Percentiles rank a stretch among this genome's conserved stretches.
Evolutionary conservation across 73 alveolate species (phyloP).

Genomic region (Stentor roeselii): DNA sequence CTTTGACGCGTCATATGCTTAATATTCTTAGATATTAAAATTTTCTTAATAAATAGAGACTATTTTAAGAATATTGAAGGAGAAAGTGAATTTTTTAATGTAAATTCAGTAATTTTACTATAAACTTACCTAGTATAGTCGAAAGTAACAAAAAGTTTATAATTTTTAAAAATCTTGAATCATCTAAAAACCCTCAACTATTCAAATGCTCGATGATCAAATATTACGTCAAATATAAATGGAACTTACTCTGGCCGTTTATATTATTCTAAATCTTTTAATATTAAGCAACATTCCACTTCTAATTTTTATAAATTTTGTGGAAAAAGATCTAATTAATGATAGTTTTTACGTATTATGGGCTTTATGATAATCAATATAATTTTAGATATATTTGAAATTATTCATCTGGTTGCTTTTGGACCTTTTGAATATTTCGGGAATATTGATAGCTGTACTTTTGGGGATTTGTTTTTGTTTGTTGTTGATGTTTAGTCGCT

Average conservation of each 20-base stretch:
- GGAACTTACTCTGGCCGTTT: not conserved
- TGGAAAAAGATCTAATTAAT: no score
- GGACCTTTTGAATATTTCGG: not conserved
- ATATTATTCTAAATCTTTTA: not conserved
- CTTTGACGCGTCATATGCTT: no score
- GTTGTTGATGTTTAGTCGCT: no score
- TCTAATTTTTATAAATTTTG: no score
- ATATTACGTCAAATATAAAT: not conserved
- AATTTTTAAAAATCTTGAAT: not conserved
- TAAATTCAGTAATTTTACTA: not conserved
- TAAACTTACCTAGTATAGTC: not conserved
- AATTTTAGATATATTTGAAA: not conserved
- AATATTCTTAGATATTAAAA: no score
- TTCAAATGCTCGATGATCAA: not conserved
- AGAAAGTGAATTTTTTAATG: no score
- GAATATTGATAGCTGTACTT: no score
- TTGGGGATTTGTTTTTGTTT: no score
- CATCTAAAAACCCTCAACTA: not conserved
- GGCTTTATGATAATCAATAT: not conserved
- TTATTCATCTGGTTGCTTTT: not conserved
- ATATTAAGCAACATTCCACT: not conserved
- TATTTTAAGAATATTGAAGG: not conserved
- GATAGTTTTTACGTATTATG: no score
- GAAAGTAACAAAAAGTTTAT: not conserved
- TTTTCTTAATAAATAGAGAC: no score